These are phyloP conservation scores for Colletotrichum echinochloae DNA, from an alignment of 2,329 filamentous ascomycete genomes.

Conservation along the genomic window DNA sequence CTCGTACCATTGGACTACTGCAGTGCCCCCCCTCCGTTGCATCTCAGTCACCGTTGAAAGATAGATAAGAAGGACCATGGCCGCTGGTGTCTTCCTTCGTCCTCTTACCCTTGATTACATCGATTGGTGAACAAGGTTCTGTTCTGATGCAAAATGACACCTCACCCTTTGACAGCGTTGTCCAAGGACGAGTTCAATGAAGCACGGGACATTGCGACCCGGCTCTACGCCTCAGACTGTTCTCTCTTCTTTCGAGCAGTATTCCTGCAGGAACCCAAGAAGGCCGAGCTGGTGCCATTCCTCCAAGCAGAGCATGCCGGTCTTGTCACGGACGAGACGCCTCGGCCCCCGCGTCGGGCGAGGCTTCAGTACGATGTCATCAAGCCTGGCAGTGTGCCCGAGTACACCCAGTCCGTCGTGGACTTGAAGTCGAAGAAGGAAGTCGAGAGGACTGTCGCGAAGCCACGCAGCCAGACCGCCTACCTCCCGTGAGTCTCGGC, in stretches of 20 bases:
- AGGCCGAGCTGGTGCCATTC: constrained; percentile 68
- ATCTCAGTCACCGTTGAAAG: constrained; percentile 7
- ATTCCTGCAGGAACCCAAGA: constrained; percentile 72
- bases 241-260: constrained; percentile 66
- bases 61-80: constrained; percentile 24
- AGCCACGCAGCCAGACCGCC: constrained; percentile 51
- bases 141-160: constrained; percentile 26
- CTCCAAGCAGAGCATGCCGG: constrained; percentile 72
- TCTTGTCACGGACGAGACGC: constrained; percentile 54
- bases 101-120: not conserved
- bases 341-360: constrained; percentile 59
- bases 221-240: constrained; percentile 43
- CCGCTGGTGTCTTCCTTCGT: not conserved
- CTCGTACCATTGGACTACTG: constrained; percentile 22
- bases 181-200: constrained; percentile 60
- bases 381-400: constrained; percentile 44
- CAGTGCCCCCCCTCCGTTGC: constrained; percentile 27
- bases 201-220: constrained; percentile 60
- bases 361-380: constrained; percentile 60
- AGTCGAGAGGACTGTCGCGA: constrained; percentile 45
- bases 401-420: constrained; percentile 54
- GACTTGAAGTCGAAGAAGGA: constrained; percentile 51
- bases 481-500: constrained; percentile 48
- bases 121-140: not conserved
- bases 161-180: constrained; percentile 63